A percentile compares a stretch with the other conserved stretches of the same genome.
phyloP scores from a whole-genome alignment of 129 eudicot genomes.

The Centella asiatica region DNA sequence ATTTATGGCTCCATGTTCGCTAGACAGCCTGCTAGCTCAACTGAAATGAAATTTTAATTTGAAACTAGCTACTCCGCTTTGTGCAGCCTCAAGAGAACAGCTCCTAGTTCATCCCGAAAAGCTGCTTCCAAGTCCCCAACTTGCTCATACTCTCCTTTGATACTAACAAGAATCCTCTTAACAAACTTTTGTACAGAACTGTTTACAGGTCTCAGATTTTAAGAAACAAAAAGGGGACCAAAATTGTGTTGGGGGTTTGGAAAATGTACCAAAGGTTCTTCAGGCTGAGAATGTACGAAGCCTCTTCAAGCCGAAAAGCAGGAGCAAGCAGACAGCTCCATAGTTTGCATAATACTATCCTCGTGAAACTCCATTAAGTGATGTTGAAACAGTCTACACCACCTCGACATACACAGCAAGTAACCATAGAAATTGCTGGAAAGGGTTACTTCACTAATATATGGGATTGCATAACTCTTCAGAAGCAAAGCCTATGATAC shows the following conservation, averaged over 20 bases:
- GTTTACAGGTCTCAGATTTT: neutral
- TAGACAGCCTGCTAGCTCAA: neutral
- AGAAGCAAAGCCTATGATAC: constrained; percentile 1
- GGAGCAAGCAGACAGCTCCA: neutral
- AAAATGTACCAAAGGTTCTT: neutral
- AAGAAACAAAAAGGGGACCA: neutral
- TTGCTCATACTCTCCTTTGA: neutral
- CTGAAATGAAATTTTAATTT: neutral
- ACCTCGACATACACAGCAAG: neutral
- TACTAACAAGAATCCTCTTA: neutral
- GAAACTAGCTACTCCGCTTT: neutral
- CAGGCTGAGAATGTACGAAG: neutral
- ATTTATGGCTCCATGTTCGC: neutral
- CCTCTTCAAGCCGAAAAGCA: too few relatives aligned
- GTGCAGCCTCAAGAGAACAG: constrained; percentile 3
- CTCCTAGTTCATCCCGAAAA: neutral
- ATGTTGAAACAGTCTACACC: neutral
- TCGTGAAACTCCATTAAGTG: neutral
- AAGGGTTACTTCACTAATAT: neutral
- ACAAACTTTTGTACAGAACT: constrained; percentile 11
- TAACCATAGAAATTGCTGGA: neutral
- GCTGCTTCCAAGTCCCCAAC: neutral
- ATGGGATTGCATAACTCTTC: neutral
- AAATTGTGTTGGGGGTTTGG: neutral
- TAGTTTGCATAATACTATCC: neutral